Evolutionary conservation across 495 filamentous ascomycete species (phyloP), one percentile per base, ranked within the genome.

Genomic region (Xylaria acuta): DNA sequence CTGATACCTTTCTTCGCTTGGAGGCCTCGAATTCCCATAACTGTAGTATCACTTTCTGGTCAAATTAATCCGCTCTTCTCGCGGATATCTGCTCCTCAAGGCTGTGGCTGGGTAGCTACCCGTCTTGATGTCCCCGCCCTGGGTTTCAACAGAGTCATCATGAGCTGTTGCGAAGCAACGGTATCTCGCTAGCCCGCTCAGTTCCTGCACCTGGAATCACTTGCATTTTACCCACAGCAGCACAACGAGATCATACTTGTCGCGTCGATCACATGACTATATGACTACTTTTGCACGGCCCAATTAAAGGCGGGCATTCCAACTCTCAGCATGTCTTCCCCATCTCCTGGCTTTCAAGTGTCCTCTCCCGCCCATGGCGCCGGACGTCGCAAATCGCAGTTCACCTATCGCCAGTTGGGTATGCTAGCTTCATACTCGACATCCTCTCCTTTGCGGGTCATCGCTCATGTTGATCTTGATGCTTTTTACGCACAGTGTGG

Each of bases 401-500:
- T 94, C 79, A 98, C 95, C 20, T 94, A 92, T 77, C 92, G 92
- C 59, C 91, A 98, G 41, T 86, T 99, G 27, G 82, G 87, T 16
- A 90, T 94, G 56, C 89, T 98, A 47, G 87, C 90, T 27, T 86
- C 90, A 16, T 93, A 88, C 69, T 90, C 90, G 2, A 84, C 90
- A 0, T 88, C 89, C 5, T 93, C 90, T 63, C 96, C 94, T 20
- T 86, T 99, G 20, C 90, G 96, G 63, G 92, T 95, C 16, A 90
- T 97, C 63, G 93, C 94, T 25, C 96, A 98, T 77, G 88, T 98
- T 71, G 96, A 99, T 79, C 90, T 99, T 73, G 96, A 99, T 87
- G 96, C 95, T 60, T 98, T 98, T 82, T 99, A 99, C 76, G 96
- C 97, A 5, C 96, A 99, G 87, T 97, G 92, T 74, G 96, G 98